Conservation (phyloP, 345 rosid genomes). For the Abelmoschus esculentus region DNA sequence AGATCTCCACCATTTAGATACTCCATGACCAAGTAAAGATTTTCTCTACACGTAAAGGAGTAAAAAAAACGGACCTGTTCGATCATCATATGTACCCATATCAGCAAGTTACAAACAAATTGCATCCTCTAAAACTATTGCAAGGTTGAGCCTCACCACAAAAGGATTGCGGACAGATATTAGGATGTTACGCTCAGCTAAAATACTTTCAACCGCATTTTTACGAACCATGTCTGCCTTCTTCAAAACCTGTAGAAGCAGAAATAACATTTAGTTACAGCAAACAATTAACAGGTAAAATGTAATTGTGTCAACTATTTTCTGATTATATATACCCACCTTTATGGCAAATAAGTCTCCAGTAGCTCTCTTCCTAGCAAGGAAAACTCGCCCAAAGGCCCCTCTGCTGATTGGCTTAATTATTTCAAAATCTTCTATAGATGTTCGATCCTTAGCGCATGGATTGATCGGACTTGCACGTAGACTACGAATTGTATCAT, state of each 20-base stretch:
- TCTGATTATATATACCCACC: conserved; percentile 35
- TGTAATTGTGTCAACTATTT: conserved; percentile 7
- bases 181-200: conserved; percentile 88
- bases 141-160: conserved; percentile 54
- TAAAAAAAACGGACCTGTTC: conserved; percentile 92
- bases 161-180: conserved; percentile 92
- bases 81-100: conserved; percentile 23
- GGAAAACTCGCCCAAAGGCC: conserved; percentile 91
- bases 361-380: conserved; percentile 78
- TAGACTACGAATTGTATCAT: conserved; percentile 66
- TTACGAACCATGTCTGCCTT: conserved; percentile 95
- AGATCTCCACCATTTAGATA: conserved; percentile 96
- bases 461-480: conserved; percentile 80
- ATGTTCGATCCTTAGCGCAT: conserved; percentile 72
- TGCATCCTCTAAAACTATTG: conserved; percentile 7
- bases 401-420: conserved; percentile 96
- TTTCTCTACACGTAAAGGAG: conserved; percentile 96
- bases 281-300: background rate
- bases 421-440: conserved; percentile 95
- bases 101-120: conserved; percentile 16
- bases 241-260: conserved; percentile 58
- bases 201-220: conserved; percentile 93
- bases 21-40: conserved; percentile 96
- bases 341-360: conserved; percentile 94
- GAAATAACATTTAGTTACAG: background rate